Evolutionary conservation across 2,329 filamentous ascomycete species (phyloP), one percentile per base, ranked within the genome.

Genomic region (Colletotrichum tabaci): DNA sequence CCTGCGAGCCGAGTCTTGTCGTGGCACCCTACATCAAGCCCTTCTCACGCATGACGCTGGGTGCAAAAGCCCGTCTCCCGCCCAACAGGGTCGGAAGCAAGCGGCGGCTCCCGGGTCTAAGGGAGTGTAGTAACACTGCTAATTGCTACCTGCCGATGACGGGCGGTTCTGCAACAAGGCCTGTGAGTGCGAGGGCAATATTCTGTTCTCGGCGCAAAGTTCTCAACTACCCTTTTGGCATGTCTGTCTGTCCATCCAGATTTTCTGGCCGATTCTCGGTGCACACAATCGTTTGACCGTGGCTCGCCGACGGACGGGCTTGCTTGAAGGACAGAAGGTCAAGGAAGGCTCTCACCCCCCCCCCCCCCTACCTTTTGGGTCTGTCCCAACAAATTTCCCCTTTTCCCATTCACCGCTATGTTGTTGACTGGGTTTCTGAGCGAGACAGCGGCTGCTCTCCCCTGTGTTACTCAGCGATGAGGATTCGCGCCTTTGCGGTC

Each of bases 1-100:
- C 67, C 26, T 38, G 16, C 47, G 56, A 71, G 56, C 35, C 67
- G 67, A 35, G 61, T 69, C 21, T 72, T 61, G 67, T 71, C 70
- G 67, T 71, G 70, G 66, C 70, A 72, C 70, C 70, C 49, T 61
- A 72, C 61, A n/a, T 55, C 61, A 71, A 71, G 70, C 56, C 8
- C 57, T 61, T 44, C 58, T 55, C 35, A 71, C 52, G 61, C 61
- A 70, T 53, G 42, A 16, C 47, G 66, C 35, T 70, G 60, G 44
- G 38, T 50, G 52, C 57, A 53, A 58, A 44, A 65, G 63, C 47
- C 23, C 64, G 52, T 68, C 46, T 71, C 58, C 64, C 69, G 49
- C 61, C 55, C 66, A 71, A 72, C 66, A 46, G 66, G 66, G 70
- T 65, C 69, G 55, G 66, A 66, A 71, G 56, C 1, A 42, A 10